These are phyloP conservation scores for Sextonia rubra DNA, from an alignment of 164 flowering plant genomes.

Conservation along the genomic window DNA sequence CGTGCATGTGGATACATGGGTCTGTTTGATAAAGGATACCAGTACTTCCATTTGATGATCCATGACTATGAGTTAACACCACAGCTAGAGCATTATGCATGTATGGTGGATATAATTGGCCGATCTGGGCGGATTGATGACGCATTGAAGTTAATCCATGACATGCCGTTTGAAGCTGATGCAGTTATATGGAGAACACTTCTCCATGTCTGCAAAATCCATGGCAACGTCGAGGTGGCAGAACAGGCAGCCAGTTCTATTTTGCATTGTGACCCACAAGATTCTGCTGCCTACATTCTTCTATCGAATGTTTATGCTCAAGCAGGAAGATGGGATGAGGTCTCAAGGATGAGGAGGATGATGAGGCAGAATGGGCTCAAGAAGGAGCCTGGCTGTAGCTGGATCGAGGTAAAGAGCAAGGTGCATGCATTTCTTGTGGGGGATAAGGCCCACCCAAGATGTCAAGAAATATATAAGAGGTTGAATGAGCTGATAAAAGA, in stretches of 20 bases:
- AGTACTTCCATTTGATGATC: conserved; percentile 53
- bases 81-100: conserved; percentile 70
- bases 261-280: conserved; percentile 59
- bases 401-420: conserved; percentile 68
- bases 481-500: conserved; percentile 44
- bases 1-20: conserved; percentile 81
- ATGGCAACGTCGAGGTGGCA: conserved; percentile 65
- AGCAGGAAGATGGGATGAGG: conserved; percentile 70
- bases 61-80: conserved; percentile 49
- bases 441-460: conserved; percentile 64
- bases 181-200: conserved; percentile 72
- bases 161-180: conserved; percentile 76
- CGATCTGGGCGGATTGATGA: conserved; percentile 52
- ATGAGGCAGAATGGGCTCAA: conserved; percentile 53
- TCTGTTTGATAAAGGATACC: conserved; percentile 39
- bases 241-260: conserved; percentile 58
- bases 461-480: conserved; percentile 48
- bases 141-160: conserved; percentile 53
- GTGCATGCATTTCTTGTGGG: conserved; percentile 67
- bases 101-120: conserved; percentile 76
- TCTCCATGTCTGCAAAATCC: conserved; percentile 61
- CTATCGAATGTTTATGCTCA: conserved; percentile 71
- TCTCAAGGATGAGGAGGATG: conserved; percentile 48
- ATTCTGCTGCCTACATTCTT: conserved; percentile 65
- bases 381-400: conserved; percentile 89